Percentiles rank a stretch among this genome's conserved stretches.
These are phyloP conservation scores for Beverwykella pulmonaria DNA, from an alignment of 495 filamentous ascomycete genomes.

Conservation along the genomic window DNA sequence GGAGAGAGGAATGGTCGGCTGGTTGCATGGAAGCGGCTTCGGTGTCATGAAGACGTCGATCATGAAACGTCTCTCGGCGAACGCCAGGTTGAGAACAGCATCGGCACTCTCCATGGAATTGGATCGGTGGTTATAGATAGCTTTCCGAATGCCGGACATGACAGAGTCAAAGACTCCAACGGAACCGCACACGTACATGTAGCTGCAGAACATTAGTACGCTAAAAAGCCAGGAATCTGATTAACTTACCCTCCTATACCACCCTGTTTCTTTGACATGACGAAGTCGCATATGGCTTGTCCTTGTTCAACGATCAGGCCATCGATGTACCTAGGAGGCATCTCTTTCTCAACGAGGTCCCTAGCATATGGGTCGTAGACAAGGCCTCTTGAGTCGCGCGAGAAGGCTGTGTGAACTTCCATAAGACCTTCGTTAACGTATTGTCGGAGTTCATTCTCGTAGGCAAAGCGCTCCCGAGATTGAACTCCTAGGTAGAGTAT, in stretches of 20 bases:
- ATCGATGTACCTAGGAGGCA: slow-evolving; percentile 55
- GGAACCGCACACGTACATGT: slow-evolving; percentile 57
- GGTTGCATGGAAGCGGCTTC: slow-evolving; percentile 53
- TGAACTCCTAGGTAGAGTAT: slow-evolving; percentile 55
- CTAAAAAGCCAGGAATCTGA: background rate
- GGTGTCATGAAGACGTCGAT: slow-evolving; percentile 60
- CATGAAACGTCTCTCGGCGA: slow-evolving; percentile 57
- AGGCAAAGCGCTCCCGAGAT: slow-evolving; percentile 55
- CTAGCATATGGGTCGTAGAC: slow-evolving; percentile 49
- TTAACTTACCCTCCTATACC: slow-evolving; percentile 45
- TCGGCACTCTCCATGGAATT: slow-evolving; percentile 54
- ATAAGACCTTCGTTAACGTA: slow-evolving; percentile 53
- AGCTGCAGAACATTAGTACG: slow-evolving; percentile 36
- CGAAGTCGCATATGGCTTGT: slow-evolving; percentile 52
- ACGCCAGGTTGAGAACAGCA: slow-evolving; percentile 53
- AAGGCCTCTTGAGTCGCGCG: slow-evolving; percentile 51
- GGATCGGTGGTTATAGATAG: slow-evolving; percentile 53
- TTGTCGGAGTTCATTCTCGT: slow-evolving; percentile 54
- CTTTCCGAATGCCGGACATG: slow-evolving; percentile 54
- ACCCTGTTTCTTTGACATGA: slow-evolving; percentile 57
- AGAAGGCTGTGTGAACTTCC: slow-evolving; percentile 56
- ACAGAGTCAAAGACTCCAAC: slow-evolving; percentile 57
- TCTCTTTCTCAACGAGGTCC: slow-evolving; percentile 52
- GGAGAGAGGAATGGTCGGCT: slow-evolving; percentile 52
- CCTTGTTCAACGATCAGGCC: slow-evolving; percentile 53